phyloP scores from a whole-genome alignment of 257 asterid genomes.

The Nicotiana sylvestris region DNA sequence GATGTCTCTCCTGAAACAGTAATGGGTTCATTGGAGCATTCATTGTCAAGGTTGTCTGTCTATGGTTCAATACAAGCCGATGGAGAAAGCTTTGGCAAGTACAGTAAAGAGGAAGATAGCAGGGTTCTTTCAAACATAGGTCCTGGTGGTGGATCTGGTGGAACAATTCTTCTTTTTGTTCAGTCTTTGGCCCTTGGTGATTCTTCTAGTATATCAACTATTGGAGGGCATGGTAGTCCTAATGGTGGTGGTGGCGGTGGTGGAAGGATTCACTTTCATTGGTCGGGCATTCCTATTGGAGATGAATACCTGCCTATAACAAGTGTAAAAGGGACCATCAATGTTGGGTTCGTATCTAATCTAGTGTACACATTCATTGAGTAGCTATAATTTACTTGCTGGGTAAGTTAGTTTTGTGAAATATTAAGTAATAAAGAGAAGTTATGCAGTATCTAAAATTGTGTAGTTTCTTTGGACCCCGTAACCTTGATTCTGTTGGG shows the following conservation, averaged over 20 bases:
- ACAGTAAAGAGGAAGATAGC: slow-evolving; percentile 29
- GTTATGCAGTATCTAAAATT: neutral
- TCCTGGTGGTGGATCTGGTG: slow-evolving; percentile 95
- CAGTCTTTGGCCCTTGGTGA: slow-evolving; percentile 46
- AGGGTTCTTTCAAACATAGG: slow-evolving; percentile 42
- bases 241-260: slow-evolving; percentile 95
- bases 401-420: neutral
- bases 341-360: slow-evolving; percentile 47
- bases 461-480: neutral
- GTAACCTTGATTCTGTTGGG: neutral
- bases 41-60: slow-evolving; percentile 55
- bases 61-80: slow-evolving; percentile 68
- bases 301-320: slow-evolving; percentile 77
- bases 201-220: slow-evolving; percentile 52
- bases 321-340: slow-evolving; percentile 51
- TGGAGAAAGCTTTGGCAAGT: slow-evolving; percentile 65
- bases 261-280: slow-evolving; percentile 89
- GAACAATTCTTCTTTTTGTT: slow-evolving; percentile 80
- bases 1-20: slow-evolving; percentile 42
- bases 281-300: slow-evolving; percentile 67
- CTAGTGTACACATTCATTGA: neutral
- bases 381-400: neutral
- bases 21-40: slow-evolving; percentile 82
- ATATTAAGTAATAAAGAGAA: neutral
- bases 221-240: slow-evolving; percentile 79